Evolutionary conservation across 805 yeast species (phyloP), one percentile per base, ranked within the genome.

Genomic region (Candida ficus): DNA sequence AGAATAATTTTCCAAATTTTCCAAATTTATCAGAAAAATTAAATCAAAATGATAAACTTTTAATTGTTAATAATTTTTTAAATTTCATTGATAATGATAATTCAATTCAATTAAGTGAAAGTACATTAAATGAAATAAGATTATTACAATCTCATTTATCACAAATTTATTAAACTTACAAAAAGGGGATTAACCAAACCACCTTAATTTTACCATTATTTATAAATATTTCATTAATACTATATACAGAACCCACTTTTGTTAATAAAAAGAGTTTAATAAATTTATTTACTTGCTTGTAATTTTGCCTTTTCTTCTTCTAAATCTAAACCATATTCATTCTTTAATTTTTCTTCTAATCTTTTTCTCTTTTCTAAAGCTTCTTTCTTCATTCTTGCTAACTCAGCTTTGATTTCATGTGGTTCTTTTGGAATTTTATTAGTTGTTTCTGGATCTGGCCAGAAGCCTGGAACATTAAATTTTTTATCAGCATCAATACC

Each of bases 381-480:
- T 40, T 80, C 95, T 49, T 78, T 75, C 59, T 80, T 78, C 73
- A 90, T 82, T 59, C 96, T 76, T 13, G 95, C 96, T 29, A 90
- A 67, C 57, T 90, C 98, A 1, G 93, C 91, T 58, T 86, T 83
- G 44, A 90, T 87, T 58, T 90, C 96, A 54, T 83, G 85, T 3
- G 89, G 89, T 56, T 90, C 96, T 56, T 89, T 90, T 3, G 98
- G 98, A 27, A 90, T 81, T 63, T 86, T 83, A 59, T 90, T 89
- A 50, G 88, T 71, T 3, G 96, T 83, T 31, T 84, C 83, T 31
- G 96, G 96, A 60, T 89, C 97, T 3, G 98, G 98, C 95, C 96
- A 89, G 64, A 87, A 90, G 17, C 96, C 96, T 8, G 95, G 95
- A 35, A 89, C 80, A 57, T 88, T 86, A 61, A 90, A 79, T 66